Percentiles rank a stretch among this genome's conserved stretches.
These are phyloP conservation scores for Lichtheimia corymbifera DNA, from an alignment of 371 early-diverging fungal genomes.

Conservation along the genomic window DNA sequence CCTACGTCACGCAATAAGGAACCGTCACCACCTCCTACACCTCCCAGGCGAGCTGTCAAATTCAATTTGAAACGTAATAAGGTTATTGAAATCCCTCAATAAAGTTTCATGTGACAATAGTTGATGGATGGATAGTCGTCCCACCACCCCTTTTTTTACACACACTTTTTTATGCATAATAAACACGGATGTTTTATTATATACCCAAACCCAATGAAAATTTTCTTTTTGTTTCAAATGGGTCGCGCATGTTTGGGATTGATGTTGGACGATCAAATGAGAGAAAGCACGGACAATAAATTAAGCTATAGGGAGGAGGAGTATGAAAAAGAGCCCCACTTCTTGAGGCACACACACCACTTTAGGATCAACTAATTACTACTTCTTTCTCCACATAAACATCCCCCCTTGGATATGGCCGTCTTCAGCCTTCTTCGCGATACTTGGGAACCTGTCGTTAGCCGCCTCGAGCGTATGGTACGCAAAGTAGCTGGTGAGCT, in stretches of 20 bases:
- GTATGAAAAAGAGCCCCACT: no score
- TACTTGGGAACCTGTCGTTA: constrained; percentile 27
- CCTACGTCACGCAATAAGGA: constrained; percentile 4
- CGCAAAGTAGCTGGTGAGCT: constrained; percentile 53
- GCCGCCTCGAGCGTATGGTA: constrained; percentile 35
- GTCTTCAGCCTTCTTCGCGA: constrained; percentile 19
- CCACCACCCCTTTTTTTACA: no score
- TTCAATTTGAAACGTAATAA: constrained; percentile 40
- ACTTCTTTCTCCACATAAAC: constrained; percentile 2
- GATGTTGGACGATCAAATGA: no score
- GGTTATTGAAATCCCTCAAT: constrained; percentile 25
- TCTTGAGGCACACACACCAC: no score
- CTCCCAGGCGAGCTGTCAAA: constrained; percentile 29
- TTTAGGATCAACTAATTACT: background rate
- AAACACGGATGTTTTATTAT: no score
- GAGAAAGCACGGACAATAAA: no score
- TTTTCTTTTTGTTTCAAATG: no score
- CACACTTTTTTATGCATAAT: background rate
- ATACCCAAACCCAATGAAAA: no score
- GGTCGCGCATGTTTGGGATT: no score
- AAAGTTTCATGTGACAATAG: background rate
- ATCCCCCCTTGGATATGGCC: constrained; percentile 3
- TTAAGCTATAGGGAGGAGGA: no score
- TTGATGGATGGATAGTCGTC: no score
- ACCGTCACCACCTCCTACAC: constrained; percentile 10